Base-by-base conservation (phyloP, 1,139 yeast species). In the Sugiyamaella japonica region DNA sequence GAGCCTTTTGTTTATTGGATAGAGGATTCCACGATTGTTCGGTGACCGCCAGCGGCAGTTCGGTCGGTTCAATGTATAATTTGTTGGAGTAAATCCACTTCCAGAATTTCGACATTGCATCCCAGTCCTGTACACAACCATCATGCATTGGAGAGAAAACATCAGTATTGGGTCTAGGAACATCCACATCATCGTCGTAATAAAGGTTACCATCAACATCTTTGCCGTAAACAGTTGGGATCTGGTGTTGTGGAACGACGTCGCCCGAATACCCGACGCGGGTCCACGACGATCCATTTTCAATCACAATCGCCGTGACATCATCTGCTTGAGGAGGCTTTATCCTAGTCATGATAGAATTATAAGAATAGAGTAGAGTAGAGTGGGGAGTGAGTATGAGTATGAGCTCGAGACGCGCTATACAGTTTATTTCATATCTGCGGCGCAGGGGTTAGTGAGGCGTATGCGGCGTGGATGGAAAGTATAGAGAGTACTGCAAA, bases 261-360 rank as follows among this genome's bases (percentile, higher is more conserved):
- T 91, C 95, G 15, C 99, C 99, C 2, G 98, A 93, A 67, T 83
- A 89, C 1, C 99, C 99, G 29, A 88, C 83, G 56, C 95, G 82
- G 8, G 97, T 90, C 59, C 82, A 75, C 59, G 80, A 82, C 9
- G 97, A 85, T 31, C 99, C 98, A 1, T 95, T 90, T 68, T 93
- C 99, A 41, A 93, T 77, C 41, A 95, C 96, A n/a, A 93, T 78
- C 42, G 98, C 96, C 57, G 93, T 85, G 60, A 93, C 69, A 54
- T 72, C 76, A 54, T 67, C 72, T 12, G 67, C 63, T 40, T 58
- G 61, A 32, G 59, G 57, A 17, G 54, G 55, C 36, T 52, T 52
- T 12, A 42, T 29, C 20, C 48, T 39, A 41, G 52, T 41, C 52
- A 49, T 48, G 38, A 12, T 34, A 34, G 8, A 29, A 12, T 9